Conservation (phyloP, 2,329 filamentous ascomycete species). For the Microsporum audouinii region DNA sequence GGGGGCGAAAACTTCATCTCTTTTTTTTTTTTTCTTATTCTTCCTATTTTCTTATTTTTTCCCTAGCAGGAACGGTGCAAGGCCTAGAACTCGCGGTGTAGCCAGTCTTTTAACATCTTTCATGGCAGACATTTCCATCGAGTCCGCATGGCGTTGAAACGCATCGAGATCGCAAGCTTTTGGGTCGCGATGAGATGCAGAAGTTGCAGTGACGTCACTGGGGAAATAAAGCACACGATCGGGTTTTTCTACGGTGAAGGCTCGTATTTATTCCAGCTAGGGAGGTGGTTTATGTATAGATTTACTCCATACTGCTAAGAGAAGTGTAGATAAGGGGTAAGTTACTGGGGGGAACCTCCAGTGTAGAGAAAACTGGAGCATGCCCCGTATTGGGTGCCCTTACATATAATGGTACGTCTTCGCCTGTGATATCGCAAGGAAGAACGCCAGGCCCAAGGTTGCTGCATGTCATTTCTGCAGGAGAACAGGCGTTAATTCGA, state of each 20-base stretch:
- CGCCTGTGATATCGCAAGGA: background rate
- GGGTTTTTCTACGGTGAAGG: background rate
- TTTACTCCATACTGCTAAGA: background rate
- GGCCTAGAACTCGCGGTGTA: constrained; percentile 2
- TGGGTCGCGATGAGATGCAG: background rate
- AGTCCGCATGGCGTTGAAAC: background rate
- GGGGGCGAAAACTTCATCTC: background rate
- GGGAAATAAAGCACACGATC: background rate
- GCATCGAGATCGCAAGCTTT: background rate
- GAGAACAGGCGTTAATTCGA: background rate
- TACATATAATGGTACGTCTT: background rate
- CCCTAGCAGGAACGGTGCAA: background rate
- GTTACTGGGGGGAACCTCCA: background rate
- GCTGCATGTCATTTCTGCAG: background rate
- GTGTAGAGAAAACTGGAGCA: background rate
- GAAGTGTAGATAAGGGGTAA: background rate
- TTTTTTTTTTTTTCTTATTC: background rate
- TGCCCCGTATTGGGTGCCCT: background rate
- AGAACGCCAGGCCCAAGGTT: background rate
- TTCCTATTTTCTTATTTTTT: background rate
- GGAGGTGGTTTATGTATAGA: background rate
- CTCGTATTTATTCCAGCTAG: background rate
- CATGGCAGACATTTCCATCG: background rate
- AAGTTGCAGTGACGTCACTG: background rate
- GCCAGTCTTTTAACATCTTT: background rate